Conservation (phyloP, 306 rosid species). For the Ceratonia siliqua region DNA sequence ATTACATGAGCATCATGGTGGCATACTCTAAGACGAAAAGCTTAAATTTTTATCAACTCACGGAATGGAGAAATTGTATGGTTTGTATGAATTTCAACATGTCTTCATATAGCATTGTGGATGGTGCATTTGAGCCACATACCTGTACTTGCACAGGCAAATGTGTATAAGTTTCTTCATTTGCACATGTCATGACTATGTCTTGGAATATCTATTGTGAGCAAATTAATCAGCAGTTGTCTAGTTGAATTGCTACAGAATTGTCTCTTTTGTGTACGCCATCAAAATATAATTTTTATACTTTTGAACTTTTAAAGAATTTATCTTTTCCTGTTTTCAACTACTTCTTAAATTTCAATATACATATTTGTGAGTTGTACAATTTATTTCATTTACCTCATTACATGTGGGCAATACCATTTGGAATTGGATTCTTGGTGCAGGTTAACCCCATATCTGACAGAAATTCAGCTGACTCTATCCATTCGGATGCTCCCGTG, state of each 20-base stretch:
- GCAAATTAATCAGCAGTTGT: conserved; percentile 18
- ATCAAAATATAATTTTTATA: not conserved
- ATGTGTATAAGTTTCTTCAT: conserved; percentile 10
- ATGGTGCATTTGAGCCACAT: conserved; percentile 10
- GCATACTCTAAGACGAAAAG: conserved; percentile 1
- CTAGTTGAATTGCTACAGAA: not conserved
- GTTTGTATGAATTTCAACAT: not conserved
- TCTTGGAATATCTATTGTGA: not conserved
- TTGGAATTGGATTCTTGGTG: conserved; percentile 37
- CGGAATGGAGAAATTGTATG: not conserved
- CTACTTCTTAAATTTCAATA: conserved; percentile 16
- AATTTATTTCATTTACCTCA: conserved; percentile 3
- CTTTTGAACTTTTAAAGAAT: not conserved
- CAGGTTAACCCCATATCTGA: conserved; percentile 77
- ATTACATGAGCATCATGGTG: not conserved
- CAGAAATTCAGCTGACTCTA: conserved; percentile 51
- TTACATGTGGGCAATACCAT: conserved; percentile 2
- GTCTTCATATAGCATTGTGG: conserved; percentile 13
- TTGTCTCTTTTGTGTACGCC: conserved; percentile 3
- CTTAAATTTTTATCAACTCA: not conserved
- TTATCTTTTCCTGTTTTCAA: not conserved
- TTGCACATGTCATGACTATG: not conserved
- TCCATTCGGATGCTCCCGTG: conserved; percentile 45
- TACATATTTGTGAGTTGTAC: not conserved
- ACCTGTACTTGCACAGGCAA: not conserved